phyloP scores from a whole-genome alignment of 768 basidiomycete genomes.

The Jaapia argillacea region DNA sequence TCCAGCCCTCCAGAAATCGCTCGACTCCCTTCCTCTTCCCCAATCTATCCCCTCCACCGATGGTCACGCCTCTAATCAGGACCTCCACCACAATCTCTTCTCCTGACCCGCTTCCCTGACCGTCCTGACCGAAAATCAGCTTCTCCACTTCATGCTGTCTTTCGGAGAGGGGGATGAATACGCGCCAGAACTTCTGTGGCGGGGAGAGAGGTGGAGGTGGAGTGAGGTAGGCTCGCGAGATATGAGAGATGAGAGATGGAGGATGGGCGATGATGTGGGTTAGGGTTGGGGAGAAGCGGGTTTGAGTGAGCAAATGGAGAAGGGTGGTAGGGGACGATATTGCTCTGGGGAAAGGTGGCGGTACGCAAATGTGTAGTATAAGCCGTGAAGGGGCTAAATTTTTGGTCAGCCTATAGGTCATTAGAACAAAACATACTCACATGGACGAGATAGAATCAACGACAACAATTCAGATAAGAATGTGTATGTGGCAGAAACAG shows the following conservation, averaged over 20 bases:
- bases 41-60: constrained; percentile 21
- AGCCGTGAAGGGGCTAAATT: constrained; percentile 43
- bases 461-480: constrained; percentile 39
- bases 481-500: constrained; percentile 39
- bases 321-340: constrained; percentile 31
- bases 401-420: neutral
- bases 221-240: constrained; percentile 62
- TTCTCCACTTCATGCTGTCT: constrained; percentile 46
- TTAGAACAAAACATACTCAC: constrained; percentile 25
- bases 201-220: constrained; percentile 56
- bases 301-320: constrained; percentile 44
- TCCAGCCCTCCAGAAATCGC: constrained; percentile 59
- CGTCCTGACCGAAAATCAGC: constrained; percentile 47
- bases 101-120: constrained; percentile 35
- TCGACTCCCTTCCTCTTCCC: constrained; percentile 47
- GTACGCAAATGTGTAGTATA: constrained; percentile 43
- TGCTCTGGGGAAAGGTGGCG: constrained; percentile 6
- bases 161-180: constrained; percentile 64
- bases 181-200: constrained; percentile 69
- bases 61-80: constrained; percentile 36
- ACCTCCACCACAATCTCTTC: constrained; percentile 55
- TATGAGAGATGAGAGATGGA: constrained; percentile 51
- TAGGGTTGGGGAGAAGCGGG: constrained; percentile 55
- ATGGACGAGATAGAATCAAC: constrained; percentile 33
- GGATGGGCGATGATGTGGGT: constrained; percentile 62